Conservation (phyloP, 1,284 basidiomycete species). For the Tremellales sp. region DNA sequence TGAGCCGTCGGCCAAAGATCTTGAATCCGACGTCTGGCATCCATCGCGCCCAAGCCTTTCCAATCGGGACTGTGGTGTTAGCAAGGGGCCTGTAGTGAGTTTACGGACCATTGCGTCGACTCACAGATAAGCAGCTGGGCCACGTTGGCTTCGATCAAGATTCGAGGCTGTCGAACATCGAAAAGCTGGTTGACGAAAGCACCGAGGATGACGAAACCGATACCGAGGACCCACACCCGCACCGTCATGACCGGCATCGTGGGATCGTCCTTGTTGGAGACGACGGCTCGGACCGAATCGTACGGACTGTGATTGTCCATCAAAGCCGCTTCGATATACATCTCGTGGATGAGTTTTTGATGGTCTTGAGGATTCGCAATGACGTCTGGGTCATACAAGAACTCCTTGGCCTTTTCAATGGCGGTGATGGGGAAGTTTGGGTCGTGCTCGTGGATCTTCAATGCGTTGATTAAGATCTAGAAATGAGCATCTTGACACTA, state of each 20-base stretch:
- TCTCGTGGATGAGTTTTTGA: constrained; percentile 20
- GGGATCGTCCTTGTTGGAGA: constrained; percentile 71
- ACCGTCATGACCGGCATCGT: constrained; percentile 71
- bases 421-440: constrained; percentile 26
- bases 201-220: constrained; percentile 50
- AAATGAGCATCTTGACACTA: neutral
- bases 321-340: constrained; percentile 35
- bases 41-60: constrained; percentile 17
- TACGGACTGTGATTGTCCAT: constrained; percentile 62
- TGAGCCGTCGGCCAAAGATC: constrained; percentile 17
- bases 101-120: neutral
- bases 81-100: constrained; percentile 1
- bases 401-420: constrained; percentile 17
- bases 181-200: constrained; percentile 66
- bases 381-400: constrained; percentile 25
- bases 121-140: constrained; percentile 34
- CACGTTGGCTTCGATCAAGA: constrained; percentile 25
- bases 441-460: constrained; percentile 27
- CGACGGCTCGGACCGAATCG: constrained; percentile 78
- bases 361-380: constrained; percentile 19
- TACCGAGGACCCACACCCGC: constrained; percentile 68
- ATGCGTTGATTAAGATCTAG: constrained; percentile 23
- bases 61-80: constrained; percentile 20
- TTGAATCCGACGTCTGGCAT: constrained; percentile 21
- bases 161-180: constrained; percentile 39